Evolutionary conservation across 352 stramenopile genomes (phyloP).

Genomic region (Pythium apleroticum): DNA sequence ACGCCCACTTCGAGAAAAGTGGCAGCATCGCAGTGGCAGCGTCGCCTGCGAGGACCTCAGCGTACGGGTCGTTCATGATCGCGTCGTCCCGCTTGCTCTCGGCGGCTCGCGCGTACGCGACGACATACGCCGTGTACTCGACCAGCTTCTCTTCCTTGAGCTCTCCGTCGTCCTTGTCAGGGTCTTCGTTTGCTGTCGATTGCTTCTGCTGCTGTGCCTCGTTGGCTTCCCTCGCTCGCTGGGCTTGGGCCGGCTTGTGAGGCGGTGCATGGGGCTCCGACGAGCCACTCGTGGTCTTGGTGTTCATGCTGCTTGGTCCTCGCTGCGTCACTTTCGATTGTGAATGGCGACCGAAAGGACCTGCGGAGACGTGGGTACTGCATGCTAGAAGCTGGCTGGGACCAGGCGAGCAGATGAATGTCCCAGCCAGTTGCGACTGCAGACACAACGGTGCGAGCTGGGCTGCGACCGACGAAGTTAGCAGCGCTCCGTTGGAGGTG

Average conservation of each 20-base stretch:
- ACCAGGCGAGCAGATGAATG: background rate
- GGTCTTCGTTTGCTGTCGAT: background rate
- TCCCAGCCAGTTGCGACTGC: background rate
- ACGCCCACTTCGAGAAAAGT: slow-evolving; percentile 27
- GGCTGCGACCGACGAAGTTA: too few species aligned
- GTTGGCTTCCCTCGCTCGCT: slow-evolving; percentile 9
- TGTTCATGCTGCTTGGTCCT: background rate
- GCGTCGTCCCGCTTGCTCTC: slow-evolving; percentile 37
- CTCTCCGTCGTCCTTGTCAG: background rate
- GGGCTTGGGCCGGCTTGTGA: slow-evolving; percentile 6
- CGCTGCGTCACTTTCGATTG: background rate
- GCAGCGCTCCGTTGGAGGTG: too few species aligned
- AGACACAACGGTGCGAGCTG: too few species aligned
- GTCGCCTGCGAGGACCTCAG: slow-evolving; percentile 41
- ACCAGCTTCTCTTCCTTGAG: slow-evolving; percentile 27
- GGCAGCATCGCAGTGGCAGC: slow-evolving; percentile 19
- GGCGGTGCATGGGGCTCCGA: slow-evolving; percentile 25
- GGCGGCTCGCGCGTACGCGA: slow-evolving; percentile 38
- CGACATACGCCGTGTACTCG: slow-evolving; percentile 45
- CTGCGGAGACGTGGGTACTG: background rate
- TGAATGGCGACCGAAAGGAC: background rate
- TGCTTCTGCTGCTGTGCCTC: background rate
- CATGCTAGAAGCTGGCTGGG: background rate
- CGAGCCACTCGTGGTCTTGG: slow-evolving; percentile 21
- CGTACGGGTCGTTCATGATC: slow-evolving; percentile 46